A percentile compares a stretch with the other conserved stretches of the same genome.
Evolutionary conservation across 2,329 filamentous ascomycete species (phyloP).

Genomic region (Ustulina deusta): DNA sequence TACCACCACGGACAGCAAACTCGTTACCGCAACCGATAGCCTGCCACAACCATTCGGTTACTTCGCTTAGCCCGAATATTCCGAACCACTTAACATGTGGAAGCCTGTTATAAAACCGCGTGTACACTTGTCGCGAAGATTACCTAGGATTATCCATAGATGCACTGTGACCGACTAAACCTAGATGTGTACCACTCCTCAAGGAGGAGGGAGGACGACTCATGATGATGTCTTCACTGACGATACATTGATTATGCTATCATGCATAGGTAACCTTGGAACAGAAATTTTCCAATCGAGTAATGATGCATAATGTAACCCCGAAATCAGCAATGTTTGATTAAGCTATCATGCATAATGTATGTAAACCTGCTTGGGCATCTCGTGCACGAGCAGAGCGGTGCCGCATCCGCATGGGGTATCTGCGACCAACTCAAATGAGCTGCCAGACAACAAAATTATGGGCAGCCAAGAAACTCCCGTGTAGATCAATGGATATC

Average conservation of each 20-base stretch:
- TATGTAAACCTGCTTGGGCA: slow-evolving; percentile 11
- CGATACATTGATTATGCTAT: slow-evolving; percentile 10
- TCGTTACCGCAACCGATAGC: background rate
- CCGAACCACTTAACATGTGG: background rate
- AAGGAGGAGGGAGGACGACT: slow-evolving; percentile 10
- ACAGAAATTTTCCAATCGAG: background rate
- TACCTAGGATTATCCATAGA: background rate
- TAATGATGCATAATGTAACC: slow-evolving; percentile 7
- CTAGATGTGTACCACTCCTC: background rate
- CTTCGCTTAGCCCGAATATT: slow-evolving; percentile 2
- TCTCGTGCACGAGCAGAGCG: slow-evolving; percentile 3
- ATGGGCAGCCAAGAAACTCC: background rate
- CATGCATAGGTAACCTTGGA: slow-evolving; percentile 3
- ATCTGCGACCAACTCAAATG: background rate
- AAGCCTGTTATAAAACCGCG: background rate
- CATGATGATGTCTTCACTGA: background rate
- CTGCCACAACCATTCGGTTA: background rate
- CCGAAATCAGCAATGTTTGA: background rate
- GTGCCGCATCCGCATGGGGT: slow-evolving; percentile 11
- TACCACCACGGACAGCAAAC: background rate
- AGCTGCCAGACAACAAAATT: background rate
- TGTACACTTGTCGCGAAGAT: background rate
- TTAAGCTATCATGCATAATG: slow-evolving; percentile 5
- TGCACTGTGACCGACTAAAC: background rate
- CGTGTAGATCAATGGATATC: slow-evolving; percentile 10